Evolutionary conservation across 2,329 filamentous ascomycete species (phyloP).

Genomic region (Aspergillus caelatus): DNA sequence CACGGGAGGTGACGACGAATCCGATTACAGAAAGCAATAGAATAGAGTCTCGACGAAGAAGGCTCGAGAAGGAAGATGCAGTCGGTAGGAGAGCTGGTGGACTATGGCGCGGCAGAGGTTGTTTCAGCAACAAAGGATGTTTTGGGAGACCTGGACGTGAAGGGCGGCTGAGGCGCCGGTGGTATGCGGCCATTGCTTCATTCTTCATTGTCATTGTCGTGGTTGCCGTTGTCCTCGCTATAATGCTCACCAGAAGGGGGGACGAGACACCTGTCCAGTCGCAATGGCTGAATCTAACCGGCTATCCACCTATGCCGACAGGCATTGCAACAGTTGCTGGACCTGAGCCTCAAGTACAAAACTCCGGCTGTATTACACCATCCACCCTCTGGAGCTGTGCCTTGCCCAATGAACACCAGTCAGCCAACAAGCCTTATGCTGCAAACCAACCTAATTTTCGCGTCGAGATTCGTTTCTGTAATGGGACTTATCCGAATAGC

Average conservation of each 20-base stretch:
- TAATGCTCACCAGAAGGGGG: constrained; percentile 56
- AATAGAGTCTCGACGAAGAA: constrained; percentile 55
- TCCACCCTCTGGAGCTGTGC: constrained; percentile 83
- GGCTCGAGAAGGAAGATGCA: constrained; percentile 69
- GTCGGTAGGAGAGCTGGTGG: constrained; percentile 60
- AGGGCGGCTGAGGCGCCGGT: constrained; percentile 63
- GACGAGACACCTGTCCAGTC: constrained; percentile 50
- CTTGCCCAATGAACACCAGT: constrained; percentile 76
- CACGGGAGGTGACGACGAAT: constrained; percentile 26
- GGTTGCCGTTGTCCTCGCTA: constrained; percentile 59
- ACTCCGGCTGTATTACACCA: constrained; percentile 70
- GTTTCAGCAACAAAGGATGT: constrained; percentile 65
- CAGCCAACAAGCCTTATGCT: constrained; percentile 63
- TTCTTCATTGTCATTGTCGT: constrained; percentile 59
- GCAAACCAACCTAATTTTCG: constrained; percentile 76
- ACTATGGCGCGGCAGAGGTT: constrained; percentile 68
- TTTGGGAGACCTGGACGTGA: constrained; percentile 66
- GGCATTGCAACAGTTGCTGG: constrained; percentile 79
- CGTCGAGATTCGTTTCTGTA: constrained; percentile 69
- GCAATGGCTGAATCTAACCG: constrained; percentile 80
- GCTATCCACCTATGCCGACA: constrained; percentile 83
- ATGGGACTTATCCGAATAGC: constrained; percentile 61
- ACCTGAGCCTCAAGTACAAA: constrained; percentile 66
- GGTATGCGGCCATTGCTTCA: constrained; percentile 58
- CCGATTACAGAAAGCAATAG: constrained; percentile 31